Evolutionary conservation across 306 rosid species (phyloP).

Genomic region (Sindora glabra): DNA sequence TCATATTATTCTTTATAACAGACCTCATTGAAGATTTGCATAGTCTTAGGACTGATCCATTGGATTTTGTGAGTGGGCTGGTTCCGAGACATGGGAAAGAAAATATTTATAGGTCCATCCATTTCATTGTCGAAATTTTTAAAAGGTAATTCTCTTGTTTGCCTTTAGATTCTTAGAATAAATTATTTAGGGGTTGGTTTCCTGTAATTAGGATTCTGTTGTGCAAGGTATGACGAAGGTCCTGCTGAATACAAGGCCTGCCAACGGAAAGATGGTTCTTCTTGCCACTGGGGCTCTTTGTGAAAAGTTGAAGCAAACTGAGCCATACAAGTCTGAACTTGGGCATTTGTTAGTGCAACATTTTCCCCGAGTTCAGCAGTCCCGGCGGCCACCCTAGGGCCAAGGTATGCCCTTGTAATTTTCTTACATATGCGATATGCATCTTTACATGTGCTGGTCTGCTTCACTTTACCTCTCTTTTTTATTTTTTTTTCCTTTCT

Average conservation of each 20-base stretch:
- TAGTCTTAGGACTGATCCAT: constrained; percentile 94
- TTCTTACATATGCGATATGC: constrained; percentile 6
- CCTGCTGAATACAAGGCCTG: constrained; percentile 66
- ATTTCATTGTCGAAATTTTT: constrained; percentile 71
- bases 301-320: constrained; percentile 90
- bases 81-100: constrained; percentile 92
- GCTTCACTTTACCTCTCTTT: background rate
- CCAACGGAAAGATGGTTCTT: constrained; percentile 87
- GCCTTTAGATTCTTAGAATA: background rate
- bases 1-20: constrained; percentile 20
- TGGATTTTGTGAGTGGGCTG: constrained; percentile 96
- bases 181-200: constrained; percentile 1
- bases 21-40: constrained; percentile 93
- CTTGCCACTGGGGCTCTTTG: constrained; percentile 97
- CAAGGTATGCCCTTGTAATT: constrained; percentile 43
- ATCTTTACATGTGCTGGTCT: background rate
- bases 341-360: constrained; percentile 95
- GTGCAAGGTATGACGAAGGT: constrained; percentile 74
- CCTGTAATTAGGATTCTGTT: background rate
- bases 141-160: constrained; percentile 45
- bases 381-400: constrained; percentile 96
- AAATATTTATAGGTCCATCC: constrained; percentile 84
- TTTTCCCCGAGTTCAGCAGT: constrained; percentile 87
- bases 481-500: background rate
- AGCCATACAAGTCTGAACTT: constrained; percentile 91